Percentiles rank a stretch among this genome's conserved stretches.
Conservation (phyloP, 2,329 filamentous ascomycete species). For the Podosphaera fusca region DNA sequence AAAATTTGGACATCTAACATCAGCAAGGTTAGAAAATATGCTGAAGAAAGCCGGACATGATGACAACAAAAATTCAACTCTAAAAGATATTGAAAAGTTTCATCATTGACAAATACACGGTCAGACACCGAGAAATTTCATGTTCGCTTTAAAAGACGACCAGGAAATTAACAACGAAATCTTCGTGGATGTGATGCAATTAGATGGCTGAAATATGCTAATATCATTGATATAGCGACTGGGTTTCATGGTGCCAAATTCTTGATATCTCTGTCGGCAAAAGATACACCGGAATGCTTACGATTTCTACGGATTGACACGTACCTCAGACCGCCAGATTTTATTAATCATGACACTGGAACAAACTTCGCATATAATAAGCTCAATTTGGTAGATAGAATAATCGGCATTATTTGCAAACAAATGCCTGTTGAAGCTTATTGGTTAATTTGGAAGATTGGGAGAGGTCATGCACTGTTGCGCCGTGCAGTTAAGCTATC, state of each 20-base stretch:
- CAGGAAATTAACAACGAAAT: background rate
- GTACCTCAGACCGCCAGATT: background rate
- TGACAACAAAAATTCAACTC: background rate
- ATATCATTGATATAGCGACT: background rate
- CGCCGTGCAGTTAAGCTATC: background rate
- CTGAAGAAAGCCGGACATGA: background rate
- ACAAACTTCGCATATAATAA: background rate
- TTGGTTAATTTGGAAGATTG: background rate
- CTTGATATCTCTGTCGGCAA: background rate
- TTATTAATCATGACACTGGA: background rate
- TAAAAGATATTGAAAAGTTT: background rate
- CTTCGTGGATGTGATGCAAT: background rate
- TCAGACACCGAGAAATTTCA: background rate
- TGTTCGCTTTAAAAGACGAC: background rate
- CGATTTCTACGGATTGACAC: background rate
- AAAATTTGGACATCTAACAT: background rate
- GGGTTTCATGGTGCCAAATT: background rate
- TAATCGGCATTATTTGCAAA: background rate
- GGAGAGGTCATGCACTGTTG: background rate
- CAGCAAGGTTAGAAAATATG: background rate
- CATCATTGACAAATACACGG: background rate
- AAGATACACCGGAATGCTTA: background rate
- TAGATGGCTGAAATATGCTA: background rate
- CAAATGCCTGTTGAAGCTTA: background rate
- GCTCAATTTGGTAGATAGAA: background rate